Conservation (phyloP, 345 rosid genomes). For the Gossypium australe region DNA sequence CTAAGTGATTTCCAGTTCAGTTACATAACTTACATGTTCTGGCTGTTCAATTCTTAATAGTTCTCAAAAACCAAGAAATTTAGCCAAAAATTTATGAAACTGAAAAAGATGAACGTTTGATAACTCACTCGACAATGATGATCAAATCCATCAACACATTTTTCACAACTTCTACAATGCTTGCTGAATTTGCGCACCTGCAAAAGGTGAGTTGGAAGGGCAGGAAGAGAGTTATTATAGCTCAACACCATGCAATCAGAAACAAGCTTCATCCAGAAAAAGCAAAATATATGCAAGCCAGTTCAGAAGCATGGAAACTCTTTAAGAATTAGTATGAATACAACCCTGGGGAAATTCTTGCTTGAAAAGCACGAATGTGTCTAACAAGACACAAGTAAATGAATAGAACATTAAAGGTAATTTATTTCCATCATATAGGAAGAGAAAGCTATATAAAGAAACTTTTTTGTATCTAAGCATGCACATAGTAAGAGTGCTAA, state of each 20-base stretch:
- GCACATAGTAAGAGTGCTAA: background rate
- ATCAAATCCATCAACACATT: conserved; percentile 96
- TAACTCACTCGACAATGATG: conserved; percentile 89
- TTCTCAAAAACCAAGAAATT: conserved; percentile 3
- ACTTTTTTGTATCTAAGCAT: background rate
- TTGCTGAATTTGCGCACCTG: conserved; percentile 92
- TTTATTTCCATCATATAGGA: background rate
- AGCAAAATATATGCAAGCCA: background rate
- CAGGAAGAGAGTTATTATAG: background rate
- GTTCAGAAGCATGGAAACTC: background rate
- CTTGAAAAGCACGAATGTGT: background rate
- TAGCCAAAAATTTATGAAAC: background rate
- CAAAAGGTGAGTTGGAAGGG: conserved; percentile 7
- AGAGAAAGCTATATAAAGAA: background rate
- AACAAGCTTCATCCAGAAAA: background rate
- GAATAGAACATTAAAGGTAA: too few relatives aligned
- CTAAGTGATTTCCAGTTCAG: background rate
- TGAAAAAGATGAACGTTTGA: conserved; percentile 4
- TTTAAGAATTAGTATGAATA: background rate
- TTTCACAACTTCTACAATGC: conserved; percentile 94
- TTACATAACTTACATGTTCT: background rate
- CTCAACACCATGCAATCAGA: background rate
- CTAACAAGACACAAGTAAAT: too few relatives aligned
- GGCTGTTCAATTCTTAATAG: background rate
- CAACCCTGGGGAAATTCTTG: background rate